Percentiles rank a stretch among this genome's conserved stretches.
Conservation (phyloP, 306 rosid genomes). For the Vigna angularis region DNA sequence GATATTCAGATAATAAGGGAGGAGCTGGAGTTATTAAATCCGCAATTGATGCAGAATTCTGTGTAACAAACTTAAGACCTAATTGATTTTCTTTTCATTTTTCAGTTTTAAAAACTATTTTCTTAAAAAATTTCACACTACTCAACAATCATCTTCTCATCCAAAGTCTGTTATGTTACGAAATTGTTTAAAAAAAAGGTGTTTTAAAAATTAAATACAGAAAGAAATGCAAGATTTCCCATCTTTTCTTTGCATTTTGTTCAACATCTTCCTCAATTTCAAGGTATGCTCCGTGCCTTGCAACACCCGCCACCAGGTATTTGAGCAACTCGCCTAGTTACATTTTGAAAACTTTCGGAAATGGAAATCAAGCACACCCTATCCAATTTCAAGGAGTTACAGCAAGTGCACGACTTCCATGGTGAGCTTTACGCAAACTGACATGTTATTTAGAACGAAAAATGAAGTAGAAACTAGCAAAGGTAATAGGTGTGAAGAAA, state of each 20-base stretch:
- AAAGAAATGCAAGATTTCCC: not conserved
- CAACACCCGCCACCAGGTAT: not conserved
- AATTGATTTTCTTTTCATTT: not conserved
- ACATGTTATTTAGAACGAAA: not conserved
- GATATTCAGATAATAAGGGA: not conserved
- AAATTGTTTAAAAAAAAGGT: too few species aligned
- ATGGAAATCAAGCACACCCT: not conserved
- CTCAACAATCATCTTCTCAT: not conserved
- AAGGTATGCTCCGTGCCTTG: not conserved
- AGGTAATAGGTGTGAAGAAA: conserved; percentile 11
- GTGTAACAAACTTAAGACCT: not conserved
- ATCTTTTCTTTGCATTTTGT: not conserved
- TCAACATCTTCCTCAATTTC: not conserved
- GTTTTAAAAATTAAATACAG: not conserved
- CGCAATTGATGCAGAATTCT: conserved; percentile 18
- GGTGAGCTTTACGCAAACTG: not conserved
- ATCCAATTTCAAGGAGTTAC: not conserved
- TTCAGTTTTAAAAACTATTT: not conserved
- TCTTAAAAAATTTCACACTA: not conserved
- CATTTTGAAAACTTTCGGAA: not conserved
- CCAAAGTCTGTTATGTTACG: not conserved
- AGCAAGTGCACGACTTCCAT: not conserved
- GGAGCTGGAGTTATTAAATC: conserved; percentile 24
- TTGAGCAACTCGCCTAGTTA: not conserved
- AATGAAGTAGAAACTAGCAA: not conserved